Percentiles rank a stretch among this genome's conserved stretches.
These are phyloP conservation scores for Kodamaea hsintzibuensis DNA, from an alignment of 805 yeast genomes.

Conservation along the genomic window DNA sequence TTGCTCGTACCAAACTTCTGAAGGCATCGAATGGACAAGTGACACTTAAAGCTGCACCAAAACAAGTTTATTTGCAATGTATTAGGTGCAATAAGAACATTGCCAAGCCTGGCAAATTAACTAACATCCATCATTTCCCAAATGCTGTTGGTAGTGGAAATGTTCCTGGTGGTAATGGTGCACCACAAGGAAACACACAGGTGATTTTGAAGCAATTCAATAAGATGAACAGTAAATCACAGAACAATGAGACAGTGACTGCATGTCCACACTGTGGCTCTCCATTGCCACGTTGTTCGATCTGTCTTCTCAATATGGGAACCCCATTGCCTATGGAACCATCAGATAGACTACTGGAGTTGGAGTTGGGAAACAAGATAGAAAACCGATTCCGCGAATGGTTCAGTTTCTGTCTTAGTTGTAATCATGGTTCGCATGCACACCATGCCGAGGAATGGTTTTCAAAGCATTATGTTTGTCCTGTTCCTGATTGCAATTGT, in stretches of 20 bases:
- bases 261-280: slow-evolving; percentile 85
- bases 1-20: slow-evolving; percentile 67
- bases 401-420: slow-evolving; percentile 88
- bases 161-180: slow-evolving; percentile 1
- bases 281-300: slow-evolving; percentile 86
- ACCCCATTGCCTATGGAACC: slow-evolving; percentile 52
- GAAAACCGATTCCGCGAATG: slow-evolving; percentile 64
- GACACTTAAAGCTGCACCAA: slow-evolving; percentile 54
- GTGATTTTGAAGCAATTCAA: slow-evolving; percentile 37
- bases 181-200: slow-evolving; percentile 13
- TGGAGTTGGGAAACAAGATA: slow-evolving; percentile 20
- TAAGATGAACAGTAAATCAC: slow-evolving; percentile 22
- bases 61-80: slow-evolving; percentile 83
- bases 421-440: slow-evolving; percentile 94
- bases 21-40: slow-evolving; percentile 48
- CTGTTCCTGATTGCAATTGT: slow-evolving; percentile 92
- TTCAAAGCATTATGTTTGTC: slow-evolving; percentile 80
- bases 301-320: slow-evolving; percentile 81
- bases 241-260: slow-evolving; percentile 23
- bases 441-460: slow-evolving; percentile 98
- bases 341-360: slow-evolving; percentile 23
- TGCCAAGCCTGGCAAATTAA: slow-evolving; percentile 32
- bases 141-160: slow-evolving; percentile 9
- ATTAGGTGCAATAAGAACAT: slow-evolving; percentile 76
- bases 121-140: slow-evolving; percentile 15